phyloP scores from a whole-genome alignment of 2,329 filamentous ascomycete genomes.

The Harringtonia aguacate region DNA sequence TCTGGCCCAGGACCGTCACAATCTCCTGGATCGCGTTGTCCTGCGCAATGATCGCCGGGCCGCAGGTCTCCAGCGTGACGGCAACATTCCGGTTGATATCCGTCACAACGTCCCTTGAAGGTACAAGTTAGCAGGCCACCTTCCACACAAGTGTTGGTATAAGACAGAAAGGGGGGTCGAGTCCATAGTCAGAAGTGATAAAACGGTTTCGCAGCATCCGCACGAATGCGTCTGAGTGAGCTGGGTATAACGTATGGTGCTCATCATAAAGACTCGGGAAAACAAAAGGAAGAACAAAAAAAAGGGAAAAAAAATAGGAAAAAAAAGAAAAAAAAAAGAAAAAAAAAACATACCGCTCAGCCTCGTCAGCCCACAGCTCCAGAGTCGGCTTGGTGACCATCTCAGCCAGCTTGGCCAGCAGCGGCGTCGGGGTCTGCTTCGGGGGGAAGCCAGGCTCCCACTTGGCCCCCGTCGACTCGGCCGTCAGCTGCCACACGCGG shows the following conservation, averaged over 20 bases:
- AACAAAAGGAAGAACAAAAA: slow-evolving; percentile 13
- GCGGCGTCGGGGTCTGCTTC: slow-evolving; percentile 64
- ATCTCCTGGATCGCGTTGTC: slow-evolving; percentile 65
- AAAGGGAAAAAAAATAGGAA: slow-evolving; percentile 55
- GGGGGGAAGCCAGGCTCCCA: slow-evolving; percentile 84
- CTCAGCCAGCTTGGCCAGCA: slow-evolving; percentile 76
- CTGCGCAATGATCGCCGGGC: slow-evolving; percentile 71
- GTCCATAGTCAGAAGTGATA: slow-evolving; percentile 30
- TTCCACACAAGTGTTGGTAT: too few relatives aligned
- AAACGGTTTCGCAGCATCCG: slow-evolving; percentile 81
- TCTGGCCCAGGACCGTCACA: slow-evolving; percentile 61
- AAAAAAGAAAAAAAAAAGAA: slow-evolving; percentile 22
- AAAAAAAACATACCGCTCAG: slow-evolving; percentile 81
- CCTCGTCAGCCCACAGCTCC: slow-evolving; percentile 78
- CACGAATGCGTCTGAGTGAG: slow-evolving; percentile 93
- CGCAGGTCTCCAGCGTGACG: slow-evolving; percentile 81
- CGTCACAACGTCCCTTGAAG: slow-evolving; percentile 67
- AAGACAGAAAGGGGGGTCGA: neutral
- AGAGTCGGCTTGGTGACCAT: slow-evolving; percentile 78
- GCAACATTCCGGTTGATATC: slow-evolving; percentile 93
- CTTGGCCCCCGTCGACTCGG: slow-evolving; percentile 67
- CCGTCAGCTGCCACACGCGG: slow-evolving; percentile 78
- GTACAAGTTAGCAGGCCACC: slow-evolving; percentile 18
- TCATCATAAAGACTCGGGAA: slow-evolving; percentile 58
- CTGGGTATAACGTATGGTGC: slow-evolving; percentile 89